Conservation (phyloP, 768 basidiomycete genomes). For the Hydnum rufescens region DNA sequence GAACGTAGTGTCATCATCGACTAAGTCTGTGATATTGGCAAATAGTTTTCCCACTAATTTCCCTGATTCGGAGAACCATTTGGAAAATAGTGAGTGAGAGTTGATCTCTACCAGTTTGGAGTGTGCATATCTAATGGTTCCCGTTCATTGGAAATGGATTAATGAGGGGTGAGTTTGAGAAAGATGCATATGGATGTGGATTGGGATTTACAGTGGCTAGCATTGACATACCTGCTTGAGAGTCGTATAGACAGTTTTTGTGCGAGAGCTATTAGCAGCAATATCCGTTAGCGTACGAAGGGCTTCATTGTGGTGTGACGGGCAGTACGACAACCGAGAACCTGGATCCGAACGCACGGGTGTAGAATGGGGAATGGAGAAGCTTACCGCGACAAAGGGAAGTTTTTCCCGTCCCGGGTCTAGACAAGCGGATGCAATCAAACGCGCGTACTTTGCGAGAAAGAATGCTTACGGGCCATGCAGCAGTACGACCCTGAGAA, state of each 20-base stretch:
- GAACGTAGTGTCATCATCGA: slow-evolving; percentile 80
- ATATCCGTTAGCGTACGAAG: too few relatives aligned
- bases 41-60: slow-evolving; percentile 94
- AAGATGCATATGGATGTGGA: slow-evolving; percentile 1
- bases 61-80: slow-evolving; percentile 98
- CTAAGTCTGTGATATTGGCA: slow-evolving; percentile 69
- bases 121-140: slow-evolving; percentile 62
- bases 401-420: slow-evolving; percentile 91
- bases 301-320: too few relatives aligned
- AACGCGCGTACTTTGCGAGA: background rate
- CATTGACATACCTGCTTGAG: slow-evolving; percentile 41
- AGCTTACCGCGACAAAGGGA: slow-evolving; percentile 86
- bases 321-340: too few relatives aligned
- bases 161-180: slow-evolving; percentile 1
- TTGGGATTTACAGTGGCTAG: slow-evolving; percentile 11
- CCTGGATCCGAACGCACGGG: too few relatives aligned
- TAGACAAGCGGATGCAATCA: background rate
- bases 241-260: slow-evolving; percentile 89
- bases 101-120: slow-evolving; percentile 90
- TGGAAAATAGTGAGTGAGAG: slow-evolving; percentile 91
- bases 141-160: background rate
- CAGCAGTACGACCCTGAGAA: slow-evolving; percentile 49
- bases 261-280: slow-evolving; percentile 78
- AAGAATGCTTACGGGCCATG: slow-evolving; percentile 63
- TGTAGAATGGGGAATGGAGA: too few relatives aligned